phyloP scores from a whole-genome alignment of 1,139 yeast genomes.

The Kodamaea arcana region DNA sequence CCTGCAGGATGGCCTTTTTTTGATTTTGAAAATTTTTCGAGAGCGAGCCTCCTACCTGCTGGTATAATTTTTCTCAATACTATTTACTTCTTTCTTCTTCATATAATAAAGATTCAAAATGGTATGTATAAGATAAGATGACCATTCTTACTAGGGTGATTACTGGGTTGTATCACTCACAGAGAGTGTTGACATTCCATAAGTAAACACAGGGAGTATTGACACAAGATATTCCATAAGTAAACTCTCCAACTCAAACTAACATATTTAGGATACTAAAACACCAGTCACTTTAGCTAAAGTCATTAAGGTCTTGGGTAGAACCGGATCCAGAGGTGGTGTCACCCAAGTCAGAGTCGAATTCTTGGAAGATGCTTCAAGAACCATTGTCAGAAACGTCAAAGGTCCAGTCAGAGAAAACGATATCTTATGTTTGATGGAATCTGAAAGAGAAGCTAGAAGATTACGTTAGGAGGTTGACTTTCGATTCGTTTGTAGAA shows the following conservation, averaged over 20 bases:
- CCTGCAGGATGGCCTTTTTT: background rate
- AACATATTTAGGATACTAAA: conserved; percentile 60
- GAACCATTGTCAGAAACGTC: conserved; percentile 99
- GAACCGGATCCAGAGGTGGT: conserved; percentile 99
- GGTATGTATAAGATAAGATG: conserved; percentile 3
- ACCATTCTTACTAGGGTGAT: too few relatives aligned
- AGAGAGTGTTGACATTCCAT: too few relatives aligned
- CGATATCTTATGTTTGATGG: conserved; percentile 98
- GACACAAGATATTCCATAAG: too few relatives aligned
- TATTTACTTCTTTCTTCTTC: conserved; percentile 4
- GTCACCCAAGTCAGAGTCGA: conserved; percentile 99
- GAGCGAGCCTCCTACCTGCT: background rate
- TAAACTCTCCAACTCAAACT: conserved; percentile 1
- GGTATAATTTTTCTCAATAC: conserved; percentile 1
- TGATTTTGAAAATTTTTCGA: conserved; percentile 1
- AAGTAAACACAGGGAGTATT: too few relatives aligned
- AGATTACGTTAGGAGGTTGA: conserved; percentile 40
- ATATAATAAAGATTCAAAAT: conserved; percentile 3
- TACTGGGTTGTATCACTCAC: too few relatives aligned
- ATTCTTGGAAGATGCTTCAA: conserved; percentile 96
- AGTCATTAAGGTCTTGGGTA: conserved; percentile 98
- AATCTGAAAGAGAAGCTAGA: conserved; percentile 99
- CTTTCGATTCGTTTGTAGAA: background rate
- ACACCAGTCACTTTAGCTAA: conserved; percentile 99
- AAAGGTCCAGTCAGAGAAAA: conserved; percentile 99